Evolutionary conservation across 352 stramenopile genomes (phyloP).

Genomic region (Phytophthora rubi): DNA sequence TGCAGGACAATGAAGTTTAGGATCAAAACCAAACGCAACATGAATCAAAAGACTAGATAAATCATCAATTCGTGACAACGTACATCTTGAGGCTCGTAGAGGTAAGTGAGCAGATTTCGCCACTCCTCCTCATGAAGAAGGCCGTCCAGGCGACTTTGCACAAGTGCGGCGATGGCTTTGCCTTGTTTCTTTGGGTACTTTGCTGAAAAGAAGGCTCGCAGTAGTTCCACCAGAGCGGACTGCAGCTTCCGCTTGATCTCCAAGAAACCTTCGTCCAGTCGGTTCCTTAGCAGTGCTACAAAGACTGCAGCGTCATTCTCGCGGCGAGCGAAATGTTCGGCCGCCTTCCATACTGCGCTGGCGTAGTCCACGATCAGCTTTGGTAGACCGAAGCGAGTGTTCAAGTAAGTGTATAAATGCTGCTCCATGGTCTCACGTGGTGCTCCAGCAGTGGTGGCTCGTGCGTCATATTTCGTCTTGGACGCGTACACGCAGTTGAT

Average conservation of each 20-base stretch:
- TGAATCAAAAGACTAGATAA: slow-evolving; percentile 1
- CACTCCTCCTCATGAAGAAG: slow-evolving; percentile 71
- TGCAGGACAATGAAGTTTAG: slow-evolving; percentile 17
- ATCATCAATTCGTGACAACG: slow-evolving; percentile 12
- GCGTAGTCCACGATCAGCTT: slow-evolving; percentile 82
- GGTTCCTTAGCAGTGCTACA: slow-evolving; percentile 74
- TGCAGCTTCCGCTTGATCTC: slow-evolving; percentile 80
- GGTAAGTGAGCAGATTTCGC: slow-evolving; percentile 73
- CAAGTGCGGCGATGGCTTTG: slow-evolving; percentile 50
- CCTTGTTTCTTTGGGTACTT: slow-evolving; percentile 72
- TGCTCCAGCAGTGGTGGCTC: slow-evolving; percentile 44
- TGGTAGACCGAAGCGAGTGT: slow-evolving; percentile 85
- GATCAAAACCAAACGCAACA: no score
- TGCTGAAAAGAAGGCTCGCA: slow-evolving; percentile 76
- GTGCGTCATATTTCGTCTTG: slow-evolving; percentile 74
- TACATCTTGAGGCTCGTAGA: slow-evolving; percentile 80
- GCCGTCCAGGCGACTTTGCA: slow-evolving; percentile 49
- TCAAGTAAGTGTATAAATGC: slow-evolving; percentile 90
- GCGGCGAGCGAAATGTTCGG: slow-evolving; percentile 46
- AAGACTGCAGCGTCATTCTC: slow-evolving; percentile 87
- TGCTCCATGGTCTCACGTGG: slow-evolving; percentile 88
- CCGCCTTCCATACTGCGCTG: slow-evolving; percentile 81
- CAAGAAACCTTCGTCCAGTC: slow-evolving; percentile 84
- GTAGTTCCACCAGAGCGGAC: slow-evolving; percentile 71
- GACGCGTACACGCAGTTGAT: slow-evolving; percentile 76